Evolutionary conservation across 345 rosid genomes (phyloP), one percentile per base, ranked within the genome.

Genomic region (Gossypium ekmanianum): DNA sequence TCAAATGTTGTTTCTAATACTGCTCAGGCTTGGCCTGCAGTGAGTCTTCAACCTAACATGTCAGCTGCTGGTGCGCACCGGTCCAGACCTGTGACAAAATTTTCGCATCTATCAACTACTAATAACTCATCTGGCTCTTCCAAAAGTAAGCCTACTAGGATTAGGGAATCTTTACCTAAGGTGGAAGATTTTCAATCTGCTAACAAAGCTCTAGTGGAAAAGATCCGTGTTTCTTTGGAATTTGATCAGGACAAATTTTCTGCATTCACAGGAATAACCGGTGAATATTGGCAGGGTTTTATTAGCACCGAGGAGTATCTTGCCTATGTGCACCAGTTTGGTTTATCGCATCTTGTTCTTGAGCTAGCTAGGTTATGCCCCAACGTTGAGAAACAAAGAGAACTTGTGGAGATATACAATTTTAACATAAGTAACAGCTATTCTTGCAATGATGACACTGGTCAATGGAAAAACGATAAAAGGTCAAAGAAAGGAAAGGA

Each of bases 321-420:
- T 14, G 83, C 86, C 73, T 74, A 68, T 57, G 92, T 87, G 57
- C 61, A 48, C 77, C 82, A 84, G 59, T 88, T 78, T 74, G 90
- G 87, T 20, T 75, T 87, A 80, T 80, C 87, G 4, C 88, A 85
- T 84, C 86, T 87, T 74, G 82, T 86, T 78, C 71, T 75, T 54
- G 91, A 90, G 77, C 66, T 90, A 83, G 95, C 92, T 65, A 80
- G 85, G 34, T 85, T 90, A 12, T 85, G 84, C 26, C 92, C 94
- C 59, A 88, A 87, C 71, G 71, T 79, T 47, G 83, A 73, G 76
- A 90, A 88, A 77, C 90, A 87, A 83, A 81, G 80, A 77, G 91
- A 88, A 75, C 84, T 88, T 61, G 64, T 85, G 72, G 87, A 85
- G 50, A 62, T 79, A 17, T 80, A 88, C 79, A 84, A 81, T 68